Evolutionary conservation across 2,329 filamentous ascomycete species (phyloP), one percentile per base, ranked within the genome.

Genomic region (Penicillium sp.): DNA sequence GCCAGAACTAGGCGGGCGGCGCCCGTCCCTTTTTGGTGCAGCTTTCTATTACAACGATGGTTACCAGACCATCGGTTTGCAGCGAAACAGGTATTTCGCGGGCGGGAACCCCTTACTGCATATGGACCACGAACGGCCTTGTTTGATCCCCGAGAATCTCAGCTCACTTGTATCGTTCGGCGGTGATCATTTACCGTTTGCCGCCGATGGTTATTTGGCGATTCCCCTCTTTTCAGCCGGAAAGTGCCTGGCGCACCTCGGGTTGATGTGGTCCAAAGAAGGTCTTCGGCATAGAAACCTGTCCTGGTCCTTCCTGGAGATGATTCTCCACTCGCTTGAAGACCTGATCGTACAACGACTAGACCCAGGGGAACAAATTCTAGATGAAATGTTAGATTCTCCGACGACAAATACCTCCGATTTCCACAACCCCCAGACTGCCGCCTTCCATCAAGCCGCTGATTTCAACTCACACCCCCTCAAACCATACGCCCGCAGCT

Each of bases 81-180:
- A 85, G 64, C 81, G 81, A 60, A 82, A 88, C 74, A 84, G 85
- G 62, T 88, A 87, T 71, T 81, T 85, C 64, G 83, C 85, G 38
- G 87, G 86, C 64, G 84, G 81, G 25, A 85, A 86, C 61, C 86
- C 87, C 5, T 87, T 87, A 71, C 82, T 82, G 36, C 83, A 88
- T 68, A 89, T 90, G 87, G 85, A 83, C 63, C 84, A 89, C 69
- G 86, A 89, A 75, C 88, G 89, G 70, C 84, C 89, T 50, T 87
- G 89, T 68, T 73, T 89, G 56, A 84, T 90, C 23, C 85, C 87
- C 0, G 83, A 89, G 55, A 78, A 80, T 42, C 72, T 90, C 45
- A 78, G 78, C 53, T 81, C 84, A 6, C 83, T 87, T 66, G 81
- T 84, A 47, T 79, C 85, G 61, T 87, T 87, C 63, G 84, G 85